Conservation (phyloP, 208 protist genomes). For the Leptomonas seymouri region DNA sequence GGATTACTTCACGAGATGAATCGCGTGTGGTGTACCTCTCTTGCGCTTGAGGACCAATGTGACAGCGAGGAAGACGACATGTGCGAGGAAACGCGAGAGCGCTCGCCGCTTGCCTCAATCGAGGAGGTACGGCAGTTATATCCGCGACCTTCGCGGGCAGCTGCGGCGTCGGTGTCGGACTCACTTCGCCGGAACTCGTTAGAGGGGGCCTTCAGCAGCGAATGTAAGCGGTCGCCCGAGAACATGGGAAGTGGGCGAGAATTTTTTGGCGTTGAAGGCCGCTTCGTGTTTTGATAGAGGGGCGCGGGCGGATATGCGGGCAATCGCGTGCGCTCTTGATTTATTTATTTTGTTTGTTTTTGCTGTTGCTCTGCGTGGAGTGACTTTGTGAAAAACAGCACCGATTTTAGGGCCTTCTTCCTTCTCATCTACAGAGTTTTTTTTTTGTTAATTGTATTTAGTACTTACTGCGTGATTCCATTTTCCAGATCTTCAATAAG, state of each 20-base stretch:
- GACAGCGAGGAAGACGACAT: constrained; percentile 4
- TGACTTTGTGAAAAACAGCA: too few relatives aligned
- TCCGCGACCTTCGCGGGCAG: not conserved
- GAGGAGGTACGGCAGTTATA: not conserved
- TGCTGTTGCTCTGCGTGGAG: too few relatives aligned
- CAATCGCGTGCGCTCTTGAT: not conserved
- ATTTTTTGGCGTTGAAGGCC: constrained; percentile 4
- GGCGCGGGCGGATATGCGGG: not conserved
- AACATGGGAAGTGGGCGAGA: not conserved
- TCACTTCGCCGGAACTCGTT: not conserved
- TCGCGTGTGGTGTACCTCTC: constrained; percentile 20
- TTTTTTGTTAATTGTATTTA: too few relatives aligned
- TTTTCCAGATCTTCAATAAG: too few relatives aligned
- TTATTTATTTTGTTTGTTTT: constrained; percentile 4
- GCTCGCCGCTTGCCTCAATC: not conserved
- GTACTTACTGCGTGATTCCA: too few relatives aligned
- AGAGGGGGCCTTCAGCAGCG: not conserved
- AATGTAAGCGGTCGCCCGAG: not conserved
- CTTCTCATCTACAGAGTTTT: too few relatives aligned
- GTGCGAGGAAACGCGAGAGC: not conserved
- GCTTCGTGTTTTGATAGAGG: not conserved
- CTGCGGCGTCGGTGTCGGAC: not conserved
- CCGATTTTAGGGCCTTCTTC: too few relatives aligned
- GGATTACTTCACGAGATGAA: constrained; percentile 25
- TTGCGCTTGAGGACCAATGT: constrained; percentile 15